These are phyloP conservation scores for Chalciporus pseudorubinellus DNA, from an alignment of 768 basidiomycete genomes.

Conservation along the genomic window DNA sequence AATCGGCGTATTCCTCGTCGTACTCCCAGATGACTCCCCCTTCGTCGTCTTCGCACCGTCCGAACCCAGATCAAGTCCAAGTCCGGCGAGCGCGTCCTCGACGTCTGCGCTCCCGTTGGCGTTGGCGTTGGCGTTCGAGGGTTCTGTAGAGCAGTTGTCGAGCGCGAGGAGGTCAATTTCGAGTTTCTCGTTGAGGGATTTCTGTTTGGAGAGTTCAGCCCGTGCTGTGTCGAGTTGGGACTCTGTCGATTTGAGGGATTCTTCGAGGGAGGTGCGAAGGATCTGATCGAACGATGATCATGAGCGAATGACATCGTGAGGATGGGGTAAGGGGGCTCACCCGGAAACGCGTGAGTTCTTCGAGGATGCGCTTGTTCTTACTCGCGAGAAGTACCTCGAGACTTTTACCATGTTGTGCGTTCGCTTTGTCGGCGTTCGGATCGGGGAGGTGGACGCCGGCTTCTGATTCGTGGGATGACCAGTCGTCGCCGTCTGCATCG, in stretches of 20 bases:
- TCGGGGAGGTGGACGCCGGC: conserved; percentile 73
- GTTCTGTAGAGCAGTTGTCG: conserved; percentile 44
- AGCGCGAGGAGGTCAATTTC: conserved; percentile 88
- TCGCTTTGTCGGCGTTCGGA: conserved; percentile 85
- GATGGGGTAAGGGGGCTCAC: conserved; percentile 38
- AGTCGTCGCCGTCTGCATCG: conserved; percentile 58
- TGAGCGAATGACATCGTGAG: not conserved
- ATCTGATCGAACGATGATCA: conserved; percentile 48
- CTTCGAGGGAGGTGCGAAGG: conserved; percentile 77
- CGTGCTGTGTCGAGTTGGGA: conserved; percentile 57
- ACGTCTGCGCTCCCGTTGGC: conserved; percentile 27
- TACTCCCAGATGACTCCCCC: conserved; percentile 17
- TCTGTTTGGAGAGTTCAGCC: conserved; percentile 75
- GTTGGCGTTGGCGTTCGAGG: conserved; percentile 14
- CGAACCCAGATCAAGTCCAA: conserved; percentile 57
- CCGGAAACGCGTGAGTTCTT: conserved; percentile 89
- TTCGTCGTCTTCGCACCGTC: conserved; percentile 16
- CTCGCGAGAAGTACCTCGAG: conserved; percentile 87
- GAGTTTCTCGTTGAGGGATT: conserved; percentile 79
- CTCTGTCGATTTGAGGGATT: conserved; percentile 55
- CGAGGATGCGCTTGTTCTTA: conserved; percentile 91
- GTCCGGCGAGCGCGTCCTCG: conserved; percentile 62
- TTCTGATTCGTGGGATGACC: conserved; percentile 40
- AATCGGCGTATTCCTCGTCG: conserved; percentile 57
- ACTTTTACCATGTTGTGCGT: conserved; percentile 71